Conservation (phyloP, 169 alveolate species). For the Plasmodium inui region DNA sequence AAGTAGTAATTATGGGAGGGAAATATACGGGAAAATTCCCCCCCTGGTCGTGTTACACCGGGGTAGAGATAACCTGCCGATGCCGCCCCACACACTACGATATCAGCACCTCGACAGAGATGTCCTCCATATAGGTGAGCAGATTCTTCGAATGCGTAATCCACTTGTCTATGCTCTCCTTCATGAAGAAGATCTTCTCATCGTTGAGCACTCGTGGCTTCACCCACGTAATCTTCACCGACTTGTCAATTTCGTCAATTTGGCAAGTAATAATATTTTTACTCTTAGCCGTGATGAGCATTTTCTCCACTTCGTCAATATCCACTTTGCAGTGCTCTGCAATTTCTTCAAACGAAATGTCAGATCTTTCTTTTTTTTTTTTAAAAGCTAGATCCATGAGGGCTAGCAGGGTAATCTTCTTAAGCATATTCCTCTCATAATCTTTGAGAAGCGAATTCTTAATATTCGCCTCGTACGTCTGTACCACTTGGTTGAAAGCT, state of each 20-base stretch:
- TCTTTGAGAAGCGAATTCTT: slow-evolving; percentile 68
- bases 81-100: slow-evolving; percentile 1
- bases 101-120: slow-evolving; percentile 44
- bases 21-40: neutral
- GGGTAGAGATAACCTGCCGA: neutral
- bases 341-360: slow-evolving; percentile 81
- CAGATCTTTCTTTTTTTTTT: slow-evolving; percentile 83
- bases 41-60: neutral
- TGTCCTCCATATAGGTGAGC: slow-evolving; percentile 73
- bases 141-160: slow-evolving; percentile 33
- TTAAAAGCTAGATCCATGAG: slow-evolving; percentile 85
- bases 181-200: slow-evolving; percentile 66
- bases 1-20: neutral
- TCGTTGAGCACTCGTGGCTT: slow-evolving; percentile 83
- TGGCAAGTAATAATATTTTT: slow-evolving; percentile 80
- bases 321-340: slow-evolving; percentile 82
- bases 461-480: slow-evolving; percentile 29
- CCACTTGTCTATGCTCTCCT: slow-evolving; percentile 59
- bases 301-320: slow-evolving; percentile 81
- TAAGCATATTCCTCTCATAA: slow-evolving; percentile 74
- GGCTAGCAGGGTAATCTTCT: slow-evolving; percentile 82
- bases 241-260: slow-evolving; percentile 82
- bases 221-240: slow-evolving; percentile 84
- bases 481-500: slow-evolving; percentile 14
- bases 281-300: slow-evolving; percentile 83